Percentiles rank a stretch among this genome's conserved stretches.
These are phyloP conservation scores for Euphorbia lathyris DNA, from an alignment of 345 rosid species.

Conservation along the genomic window DNA sequence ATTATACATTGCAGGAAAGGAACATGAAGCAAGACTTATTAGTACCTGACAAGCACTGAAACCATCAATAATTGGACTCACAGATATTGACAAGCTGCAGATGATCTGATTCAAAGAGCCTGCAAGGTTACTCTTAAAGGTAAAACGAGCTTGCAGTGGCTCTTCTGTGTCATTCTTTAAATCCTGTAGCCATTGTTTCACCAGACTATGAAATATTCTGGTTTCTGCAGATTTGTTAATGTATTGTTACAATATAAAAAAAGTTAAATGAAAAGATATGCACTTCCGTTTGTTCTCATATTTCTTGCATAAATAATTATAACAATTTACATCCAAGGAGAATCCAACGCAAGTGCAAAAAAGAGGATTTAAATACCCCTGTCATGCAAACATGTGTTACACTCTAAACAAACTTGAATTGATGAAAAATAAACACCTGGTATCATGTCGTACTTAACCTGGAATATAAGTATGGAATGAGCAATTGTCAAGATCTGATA, in stretches of 20 bases:
- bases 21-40: constrained; percentile 4
- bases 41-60: constrained; percentile 60
- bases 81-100: constrained; percentile 56
- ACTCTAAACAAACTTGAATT: neutral
- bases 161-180: constrained; percentile 71
- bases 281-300: neutral
- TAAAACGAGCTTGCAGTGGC: constrained; percentile 55
- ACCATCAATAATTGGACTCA: constrained; percentile 53
- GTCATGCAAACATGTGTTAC: neutral
- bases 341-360: neutral
- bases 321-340: neutral
- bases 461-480: constrained; percentile 56
- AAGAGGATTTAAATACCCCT: neutral
- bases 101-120: constrained; percentile 60
- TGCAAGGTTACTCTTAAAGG: constrained; percentile 48
- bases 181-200: constrained; percentile 72
- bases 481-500: constrained; percentile 91
- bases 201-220: constrained; percentile 59
- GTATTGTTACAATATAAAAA: constrained; percentile 4
- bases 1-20: neutral
- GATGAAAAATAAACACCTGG: neutral
- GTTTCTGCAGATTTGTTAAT: constrained; percentile 41
- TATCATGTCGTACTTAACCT: constrained; percentile 35
- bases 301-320: neutral
- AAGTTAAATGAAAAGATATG: neutral